phyloP scores from a whole-genome alignment of 1,284 basidiomycete genomes.

The Fomitiporia mediterranea region DNA sequence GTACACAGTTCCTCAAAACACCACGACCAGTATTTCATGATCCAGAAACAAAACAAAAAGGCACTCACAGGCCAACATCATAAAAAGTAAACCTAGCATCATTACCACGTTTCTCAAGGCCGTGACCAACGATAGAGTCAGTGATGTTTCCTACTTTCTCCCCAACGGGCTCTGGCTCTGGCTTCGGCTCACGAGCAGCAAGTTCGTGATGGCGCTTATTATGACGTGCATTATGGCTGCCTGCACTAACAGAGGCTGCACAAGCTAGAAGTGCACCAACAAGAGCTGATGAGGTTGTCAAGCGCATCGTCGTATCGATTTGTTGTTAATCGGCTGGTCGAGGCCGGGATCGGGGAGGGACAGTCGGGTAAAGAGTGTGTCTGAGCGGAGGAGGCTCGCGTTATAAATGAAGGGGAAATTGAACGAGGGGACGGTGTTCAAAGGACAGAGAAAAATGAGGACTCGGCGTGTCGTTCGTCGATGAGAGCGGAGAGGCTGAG shows the following conservation, averaged over 20 bases:
- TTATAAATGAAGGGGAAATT: background rate
- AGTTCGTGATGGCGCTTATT: conserved; percentile 39
- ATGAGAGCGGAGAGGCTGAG: background rate
- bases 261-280: conserved; percentile 30
- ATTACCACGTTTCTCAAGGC: conserved; percentile 33
- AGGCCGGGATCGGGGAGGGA: background rate
- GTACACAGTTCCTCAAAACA: conserved; percentile 17
- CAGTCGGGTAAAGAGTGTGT: conserved; percentile 2
- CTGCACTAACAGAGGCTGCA: conserved; percentile 34
- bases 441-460: conserved; percentile 11
- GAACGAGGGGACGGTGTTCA: background rate
- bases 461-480: conserved; percentile 11
- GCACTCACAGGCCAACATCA: conserved; percentile 49
- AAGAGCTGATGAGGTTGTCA: conserved; percentile 25
- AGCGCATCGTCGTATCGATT: conserved; percentile 26
- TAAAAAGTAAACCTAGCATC: conserved; percentile 47
- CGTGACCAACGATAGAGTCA: conserved; percentile 31
- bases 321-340: background rate
- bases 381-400: background rate
- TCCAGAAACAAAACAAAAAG: background rate
- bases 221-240: conserved; percentile 29
- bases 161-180: background rate
- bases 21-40: background rate
- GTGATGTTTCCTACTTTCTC: background rate
- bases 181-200: conserved; percentile 34